These are phyloP conservation scores for Sicyos edulis DNA, from an alignment of 306 rosid species.

Conservation along the genomic window DNA sequence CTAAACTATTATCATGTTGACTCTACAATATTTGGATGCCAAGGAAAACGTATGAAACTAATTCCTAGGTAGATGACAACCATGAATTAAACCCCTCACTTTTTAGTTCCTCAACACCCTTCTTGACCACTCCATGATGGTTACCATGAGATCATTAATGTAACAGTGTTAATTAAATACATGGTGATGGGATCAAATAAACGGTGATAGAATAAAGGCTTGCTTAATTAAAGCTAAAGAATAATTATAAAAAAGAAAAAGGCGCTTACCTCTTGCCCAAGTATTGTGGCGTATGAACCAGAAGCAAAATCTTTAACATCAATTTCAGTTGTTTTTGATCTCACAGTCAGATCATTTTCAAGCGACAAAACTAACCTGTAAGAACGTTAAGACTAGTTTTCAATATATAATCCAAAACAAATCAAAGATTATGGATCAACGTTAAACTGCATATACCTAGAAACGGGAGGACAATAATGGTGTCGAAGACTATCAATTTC, in stretches of 20 bases:
- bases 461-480: conserved; percentile 88
- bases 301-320: conserved; percentile 65
- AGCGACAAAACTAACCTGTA: conserved; percentile 74
- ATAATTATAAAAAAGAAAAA: too few relatives aligned
- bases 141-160: too few relatives aligned
- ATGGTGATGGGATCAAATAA: too few relatives aligned
- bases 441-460: conserved; percentile 43
- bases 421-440: background rate
- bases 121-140: too few relatives aligned
- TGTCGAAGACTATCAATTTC: conserved; percentile 76
- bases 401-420: background rate
- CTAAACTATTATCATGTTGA: too few relatives aligned
- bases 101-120: too few relatives aligned
- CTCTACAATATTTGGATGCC: too few relatives aligned
- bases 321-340: conserved; percentile 72
- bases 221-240: background rate
- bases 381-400: conserved; percentile 19
- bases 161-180: too few relatives aligned
- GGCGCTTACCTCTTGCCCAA: conserved; percentile 70
- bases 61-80: too few relatives aligned
- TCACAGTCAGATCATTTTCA: conserved; percentile 81
- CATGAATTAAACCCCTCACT: too few relatives aligned
- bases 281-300: conserved; percentile 79
- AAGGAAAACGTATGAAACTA: too few relatives aligned
- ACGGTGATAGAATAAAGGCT: too few relatives aligned